These are phyloP conservation scores for Thalia dealbata DNA, from an alignment of 176 grass and related monocot genomes.

Conservation along the genomic window DNA sequence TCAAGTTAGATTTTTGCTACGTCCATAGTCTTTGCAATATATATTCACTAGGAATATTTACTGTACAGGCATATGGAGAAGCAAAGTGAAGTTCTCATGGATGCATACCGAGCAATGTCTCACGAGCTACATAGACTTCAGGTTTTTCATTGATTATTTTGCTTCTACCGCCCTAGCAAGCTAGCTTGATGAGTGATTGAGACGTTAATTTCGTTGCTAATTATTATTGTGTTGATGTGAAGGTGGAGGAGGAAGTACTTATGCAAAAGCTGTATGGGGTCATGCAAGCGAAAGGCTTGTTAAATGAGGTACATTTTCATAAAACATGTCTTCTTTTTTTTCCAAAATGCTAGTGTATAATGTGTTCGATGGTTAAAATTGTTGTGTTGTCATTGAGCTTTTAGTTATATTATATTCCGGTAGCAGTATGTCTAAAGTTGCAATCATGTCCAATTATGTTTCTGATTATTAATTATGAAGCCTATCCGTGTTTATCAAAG, in stretches of 20 bases:
- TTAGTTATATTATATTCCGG: not conserved
- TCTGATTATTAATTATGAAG: not conserved
- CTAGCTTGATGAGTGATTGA: not conserved
- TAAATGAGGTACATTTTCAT: slow-evolving; percentile 49
- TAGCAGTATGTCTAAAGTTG: not conserved
- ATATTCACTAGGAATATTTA: slow-evolving; percentile 16
- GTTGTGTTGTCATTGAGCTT: not conserved
- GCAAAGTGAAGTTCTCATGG: slow-evolving; percentile 60
- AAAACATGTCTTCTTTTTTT: not conserved
- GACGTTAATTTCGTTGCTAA: not conserved
- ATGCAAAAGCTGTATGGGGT: slow-evolving; percentile 68
- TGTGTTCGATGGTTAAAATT: not conserved
- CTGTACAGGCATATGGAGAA: slow-evolving; percentile 65
- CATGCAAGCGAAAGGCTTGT: slow-evolving; percentile 53
- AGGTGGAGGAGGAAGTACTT: slow-evolving; percentile 87
- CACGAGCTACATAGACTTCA: slow-evolving; percentile 65
- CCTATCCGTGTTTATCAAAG: not conserved
- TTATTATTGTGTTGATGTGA: slow-evolving; percentile 3
- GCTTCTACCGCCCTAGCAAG: too few relatives aligned
- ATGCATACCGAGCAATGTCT: slow-evolving; percentile 54
- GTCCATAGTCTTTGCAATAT: not conserved
- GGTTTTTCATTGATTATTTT: slow-evolving; percentile 16
- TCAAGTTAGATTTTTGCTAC: slow-evolving; percentile 4
- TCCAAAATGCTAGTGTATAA: not conserved
- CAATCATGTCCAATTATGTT: not conserved